Base-by-base conservation (phyloP, 2,329 filamentous ascomycete genomes). In the Alternaria brassicicola region DNA sequence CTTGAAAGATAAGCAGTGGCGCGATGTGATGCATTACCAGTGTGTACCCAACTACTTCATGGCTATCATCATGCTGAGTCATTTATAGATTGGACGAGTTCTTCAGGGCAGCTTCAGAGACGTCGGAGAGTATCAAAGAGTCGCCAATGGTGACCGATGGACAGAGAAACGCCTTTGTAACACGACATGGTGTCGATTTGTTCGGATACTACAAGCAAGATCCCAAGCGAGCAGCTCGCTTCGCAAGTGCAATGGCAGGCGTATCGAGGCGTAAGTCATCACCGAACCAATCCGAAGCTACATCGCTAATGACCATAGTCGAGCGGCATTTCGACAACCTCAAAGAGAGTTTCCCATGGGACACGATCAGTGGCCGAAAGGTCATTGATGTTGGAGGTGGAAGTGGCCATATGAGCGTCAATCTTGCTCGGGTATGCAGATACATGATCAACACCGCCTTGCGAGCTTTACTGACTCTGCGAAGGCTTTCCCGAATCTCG, bases 321-420 rank as follows among this genome's bases (percentile, higher is more conserved):
- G 68, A 74, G 39, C 59, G 69, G 10, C 63, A 69, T n/a, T 63
- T 69, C 33, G 59, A 57, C 30, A 63, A 60, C 39, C 68, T 74
- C 15, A 62, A 55, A 35, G 63, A 63, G 15, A 59, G 63, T n/a
- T 76, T 65, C 46, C 61, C 62, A 1, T 75, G 73, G 73, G 67
- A 56, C 15, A 43, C 64, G 13, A 47, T 75, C 7, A 55, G 45
- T 17, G 55, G 55, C 26, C 66, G 65, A 4, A 73, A 60, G 21
- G 62, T 76, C 10, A 67, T 76, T 6, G 74, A 76, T 49, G 62
- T 74, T 30, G 74, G 74, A 10, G 74, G 74, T 64, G 62, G 59
- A 46, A 72, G 30, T 60, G 74, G 60, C 13, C 62, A 66, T 30
- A 62, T 66, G 50, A 63, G 57, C 35, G 55, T 69, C 6, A 43